These are phyloP conservation scores for Ganoderma multipileum DNA, from an alignment of 1,284 basidiomycete species.

Conservation along the genomic window DNA sequence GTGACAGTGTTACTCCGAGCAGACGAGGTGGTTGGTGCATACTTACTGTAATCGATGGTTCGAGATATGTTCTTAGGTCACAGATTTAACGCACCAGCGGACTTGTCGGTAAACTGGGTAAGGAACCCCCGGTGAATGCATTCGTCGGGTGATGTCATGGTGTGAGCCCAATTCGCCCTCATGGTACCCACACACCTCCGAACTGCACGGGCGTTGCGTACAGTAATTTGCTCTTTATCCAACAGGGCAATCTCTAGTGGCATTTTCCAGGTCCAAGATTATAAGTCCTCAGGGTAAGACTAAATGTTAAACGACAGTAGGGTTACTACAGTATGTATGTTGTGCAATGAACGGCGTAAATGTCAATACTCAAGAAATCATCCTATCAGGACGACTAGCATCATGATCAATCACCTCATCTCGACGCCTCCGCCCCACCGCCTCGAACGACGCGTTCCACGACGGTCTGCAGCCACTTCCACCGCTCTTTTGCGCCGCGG, in stretches of 20 bases:
- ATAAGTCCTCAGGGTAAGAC: background rate
- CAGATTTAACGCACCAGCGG: background rate
- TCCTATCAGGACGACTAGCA: constrained; percentile 1
- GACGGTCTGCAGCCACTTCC: constrained; percentile 46
- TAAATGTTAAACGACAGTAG: background rate
- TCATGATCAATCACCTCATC: constrained; percentile 2
- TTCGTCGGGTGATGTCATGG: background rate
- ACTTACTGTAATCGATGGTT: background rate
- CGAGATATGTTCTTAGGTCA: background rate
- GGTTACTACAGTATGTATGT: background rate
- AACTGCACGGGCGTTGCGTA: background rate
- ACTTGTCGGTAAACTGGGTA: background rate
- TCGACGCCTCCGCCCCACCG: constrained; percentile 15
- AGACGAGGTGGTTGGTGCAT: background rate
- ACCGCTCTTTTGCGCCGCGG: constrained; percentile 36
- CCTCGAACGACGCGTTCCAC: constrained; percentile 12
- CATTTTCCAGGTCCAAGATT: background rate
- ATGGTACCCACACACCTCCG: background rate
- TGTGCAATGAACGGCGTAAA: background rate
- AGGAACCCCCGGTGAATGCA: background rate
- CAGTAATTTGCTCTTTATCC: background rate
- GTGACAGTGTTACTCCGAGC: background rate
- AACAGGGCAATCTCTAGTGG: background rate
- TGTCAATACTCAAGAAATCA: background rate
- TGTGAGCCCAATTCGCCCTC: background rate